phyloP scores from a whole-genome alignment of 2,329 filamentous ascomycete genomes.

The Cordyceps sp. region DNA sequence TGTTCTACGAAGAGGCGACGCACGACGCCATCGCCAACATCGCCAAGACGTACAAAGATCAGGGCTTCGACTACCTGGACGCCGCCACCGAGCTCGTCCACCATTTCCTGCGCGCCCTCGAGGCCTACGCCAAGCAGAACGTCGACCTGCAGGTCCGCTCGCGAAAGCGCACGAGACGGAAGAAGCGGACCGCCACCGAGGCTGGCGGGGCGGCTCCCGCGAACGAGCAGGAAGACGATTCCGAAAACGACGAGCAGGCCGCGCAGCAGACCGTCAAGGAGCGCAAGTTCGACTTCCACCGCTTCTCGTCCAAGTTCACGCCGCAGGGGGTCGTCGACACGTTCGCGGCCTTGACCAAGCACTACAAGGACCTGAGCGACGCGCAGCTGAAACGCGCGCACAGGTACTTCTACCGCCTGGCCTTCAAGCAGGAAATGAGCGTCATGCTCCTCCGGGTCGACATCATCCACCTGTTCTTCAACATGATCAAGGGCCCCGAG shows the following conservation, averaged over 20 bases:
- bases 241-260: conserved; percentile 48
- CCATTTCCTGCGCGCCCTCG: conserved; percentile 80
- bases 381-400: conserved; percentile 81
- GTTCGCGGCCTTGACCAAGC: conserved; percentile 64
- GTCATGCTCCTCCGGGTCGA: conserved; percentile 83
- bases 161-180: conserved; percentile 53
- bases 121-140: conserved; percentile 89
- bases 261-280: conserved; percentile 61
- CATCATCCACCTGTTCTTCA: conserved; percentile 74
- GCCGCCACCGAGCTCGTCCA: conserved; percentile 81
- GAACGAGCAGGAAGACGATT: background rate
- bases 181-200: conserved; percentile 40
- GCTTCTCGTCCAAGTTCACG: conserved; percentile 66
- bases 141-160: conserved; percentile 85
- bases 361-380: conserved; percentile 63
- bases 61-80: conserved; percentile 87
- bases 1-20: conserved; percentile 96
- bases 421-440: conserved; percentile 86
- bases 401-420: conserved; percentile 83
- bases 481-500: conserved; percentile 80
- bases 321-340: conserved; percentile 78
- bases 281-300: conserved; percentile 83
- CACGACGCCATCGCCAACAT: conserved; percentile 77
- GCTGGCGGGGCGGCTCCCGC: conserved; percentile 20
- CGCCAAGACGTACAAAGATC: conserved; percentile 74